phyloP scores from a whole-genome alignment of 345 rosid species.

The Angophora floribunda region DNA sequence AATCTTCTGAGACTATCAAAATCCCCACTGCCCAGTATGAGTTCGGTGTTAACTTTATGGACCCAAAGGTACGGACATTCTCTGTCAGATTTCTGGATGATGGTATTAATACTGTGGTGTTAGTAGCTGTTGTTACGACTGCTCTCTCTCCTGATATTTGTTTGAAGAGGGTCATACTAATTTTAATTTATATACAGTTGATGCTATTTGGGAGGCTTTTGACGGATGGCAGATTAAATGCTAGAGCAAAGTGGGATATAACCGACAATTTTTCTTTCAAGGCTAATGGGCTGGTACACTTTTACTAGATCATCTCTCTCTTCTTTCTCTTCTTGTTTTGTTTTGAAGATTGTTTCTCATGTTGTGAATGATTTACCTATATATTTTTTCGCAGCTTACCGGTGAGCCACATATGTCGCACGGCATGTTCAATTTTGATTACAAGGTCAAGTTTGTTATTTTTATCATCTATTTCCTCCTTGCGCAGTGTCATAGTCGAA shows the following conservation, averaged over 20 bases:
- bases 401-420: conserved; percentile 83
- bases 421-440: conserved; percentile 82
- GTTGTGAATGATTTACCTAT: not conserved
- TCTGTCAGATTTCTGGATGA: not conserved
- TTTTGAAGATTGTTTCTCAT: not conserved
- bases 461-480: not conserved
- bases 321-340: not conserved
- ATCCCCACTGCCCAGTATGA: conserved; percentile 88
- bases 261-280: conserved; percentile 67
- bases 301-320: not conserved
- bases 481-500: not conserved
- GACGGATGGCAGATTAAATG: conserved; percentile 87
- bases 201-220: conserved; percentile 89
- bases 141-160: not conserved
- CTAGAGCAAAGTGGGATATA: conserved; percentile 83
- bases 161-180: not conserved
- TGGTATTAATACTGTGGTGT: not conserved
- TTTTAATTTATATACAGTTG: conserved; percentile 31
- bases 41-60: conserved; percentile 86
- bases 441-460: conserved; percentile 43
- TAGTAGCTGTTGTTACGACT: not conserved
- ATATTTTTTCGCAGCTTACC: conserved; percentile 51
- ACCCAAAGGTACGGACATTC: conserved; percentile 45
- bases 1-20: conserved; percentile 72
- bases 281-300: conserved; percentile 76